Conservation (phyloP, 306 rosid species). For the Vigna angularis region DNA sequence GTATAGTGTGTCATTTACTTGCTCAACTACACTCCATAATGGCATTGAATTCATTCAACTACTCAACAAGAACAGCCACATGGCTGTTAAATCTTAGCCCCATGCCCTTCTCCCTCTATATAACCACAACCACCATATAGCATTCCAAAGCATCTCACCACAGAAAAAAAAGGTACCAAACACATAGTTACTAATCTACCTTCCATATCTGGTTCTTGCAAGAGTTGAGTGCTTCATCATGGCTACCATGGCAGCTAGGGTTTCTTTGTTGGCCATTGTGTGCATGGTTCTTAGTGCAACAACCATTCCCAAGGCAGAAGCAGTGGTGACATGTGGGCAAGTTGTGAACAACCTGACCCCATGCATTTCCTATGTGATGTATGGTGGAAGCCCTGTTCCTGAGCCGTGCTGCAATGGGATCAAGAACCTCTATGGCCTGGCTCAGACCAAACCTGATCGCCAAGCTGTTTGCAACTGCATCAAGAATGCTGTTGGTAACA, state of each 20-base stretch:
- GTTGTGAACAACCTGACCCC: constrained; percentile 46
- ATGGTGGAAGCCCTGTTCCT: constrained; percentile 18
- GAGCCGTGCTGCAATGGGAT: constrained; percentile 60
- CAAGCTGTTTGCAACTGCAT: constrained; percentile 61
- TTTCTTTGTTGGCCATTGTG: constrained; percentile 41
- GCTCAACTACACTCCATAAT: constrained; percentile 41
- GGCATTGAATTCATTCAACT: constrained; percentile 49
- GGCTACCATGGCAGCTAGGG: constrained; percentile 36
- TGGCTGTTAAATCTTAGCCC: constrained; percentile 9
- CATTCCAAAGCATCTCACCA: not conserved
- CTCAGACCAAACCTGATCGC: constrained; percentile 63
- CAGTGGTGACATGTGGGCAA: constrained; percentile 45
- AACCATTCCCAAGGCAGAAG: constrained; percentile 37
- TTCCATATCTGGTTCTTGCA: not conserved
- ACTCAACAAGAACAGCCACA: constrained; percentile 36
- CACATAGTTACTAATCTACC: not conserved
- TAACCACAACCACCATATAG: not conserved
- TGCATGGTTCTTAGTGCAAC: constrained; percentile 36
- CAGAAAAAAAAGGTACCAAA: not conserved
- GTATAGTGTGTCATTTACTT: constrained; percentile 37
- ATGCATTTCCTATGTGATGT: constrained; percentile 49
- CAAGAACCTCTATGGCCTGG: constrained; percentile 41
- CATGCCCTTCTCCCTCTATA: constrained; percentile 31
- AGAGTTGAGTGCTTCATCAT: constrained; percentile 38
- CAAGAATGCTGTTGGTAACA: constrained; percentile 44